Conservation (phyloP, 768 basidiomycete genomes). For the Podaxis sp. region DNA sequence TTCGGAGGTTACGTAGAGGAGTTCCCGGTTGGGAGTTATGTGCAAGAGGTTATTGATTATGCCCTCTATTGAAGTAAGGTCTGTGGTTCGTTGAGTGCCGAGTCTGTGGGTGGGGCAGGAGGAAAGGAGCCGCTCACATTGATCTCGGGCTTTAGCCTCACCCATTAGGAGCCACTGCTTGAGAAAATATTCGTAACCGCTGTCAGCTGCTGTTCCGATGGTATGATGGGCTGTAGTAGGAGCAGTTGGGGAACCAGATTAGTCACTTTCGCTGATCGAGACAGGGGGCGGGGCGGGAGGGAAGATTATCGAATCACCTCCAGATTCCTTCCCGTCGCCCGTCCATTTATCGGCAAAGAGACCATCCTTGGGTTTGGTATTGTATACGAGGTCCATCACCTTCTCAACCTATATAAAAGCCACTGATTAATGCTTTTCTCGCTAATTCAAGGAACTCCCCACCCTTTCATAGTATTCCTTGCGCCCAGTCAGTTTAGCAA, state of each 20-base stretch:
- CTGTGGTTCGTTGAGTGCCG: conserved; percentile 31
- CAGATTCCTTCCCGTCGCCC: conserved; percentile 28
- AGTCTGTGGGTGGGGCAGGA: conserved; percentile 25
- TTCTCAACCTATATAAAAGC: conserved; percentile 16
- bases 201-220: conserved; percentile 60
- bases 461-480: conserved; percentile 45
- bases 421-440: not conserved
- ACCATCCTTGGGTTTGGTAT: conserved; percentile 13
- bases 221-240: conserved; percentile 35
- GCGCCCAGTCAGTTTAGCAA: conserved; percentile 64
- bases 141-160: conserved; percentile 49
- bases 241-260: not conserved
- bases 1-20: conserved; percentile 58
- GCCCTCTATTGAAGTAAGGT: conserved; percentile 48
- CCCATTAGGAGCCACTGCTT: conserved; percentile 66
- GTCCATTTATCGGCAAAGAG: conserved; percentile 18
- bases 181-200: conserved; percentile 68
- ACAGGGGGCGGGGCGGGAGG: not conserved
- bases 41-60: conserved; percentile 55
- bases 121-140: conserved; percentile 44
- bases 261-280: not conserved
- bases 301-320: conserved; percentile 19
- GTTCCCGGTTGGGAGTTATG: conserved; percentile 46
- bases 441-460: conserved; percentile 12
- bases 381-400: conserved; percentile 20